Conservation (phyloP, 2,329 filamentous ascomycete species). For the Fusarium camptoceras region DNA sequence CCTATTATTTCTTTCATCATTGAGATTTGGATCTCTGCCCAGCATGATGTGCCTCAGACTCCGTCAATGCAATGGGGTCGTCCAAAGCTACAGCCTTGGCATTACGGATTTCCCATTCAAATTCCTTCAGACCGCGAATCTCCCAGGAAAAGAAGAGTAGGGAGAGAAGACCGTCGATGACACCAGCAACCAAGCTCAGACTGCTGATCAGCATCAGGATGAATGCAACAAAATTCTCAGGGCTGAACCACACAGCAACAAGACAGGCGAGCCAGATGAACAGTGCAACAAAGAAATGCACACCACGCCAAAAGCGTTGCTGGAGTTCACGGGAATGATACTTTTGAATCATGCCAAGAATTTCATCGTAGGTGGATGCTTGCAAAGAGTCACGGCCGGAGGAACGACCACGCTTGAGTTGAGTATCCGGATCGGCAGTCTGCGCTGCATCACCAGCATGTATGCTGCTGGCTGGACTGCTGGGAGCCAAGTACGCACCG, state of each 20-base stretch:
- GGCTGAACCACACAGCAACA: slow-evolving; percentile 87
- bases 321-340: slow-evolving; percentile 78
- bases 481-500: slow-evolving; percentile 43
- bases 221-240: slow-evolving; percentile 80
- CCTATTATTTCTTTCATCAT: slow-evolving; percentile 21
- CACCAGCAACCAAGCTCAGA: slow-evolving; percentile 79
- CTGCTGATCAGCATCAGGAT: slow-evolving; percentile 82
- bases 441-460: slow-evolving; percentile 35
- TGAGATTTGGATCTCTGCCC: slow-evolving; percentile 30
- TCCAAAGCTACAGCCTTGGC: slow-evolving; percentile 62
- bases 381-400: slow-evolving; percentile 34
- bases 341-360: slow-evolving; percentile 74
- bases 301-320: slow-evolving; percentile 77
- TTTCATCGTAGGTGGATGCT: slow-evolving; percentile 55
- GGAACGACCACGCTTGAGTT: slow-evolving; percentile 48
- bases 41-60: slow-evolving; percentile 27
- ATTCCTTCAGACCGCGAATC: slow-evolving; percentile 85
- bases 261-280: slow-evolving; percentile 78
- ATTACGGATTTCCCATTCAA: slow-evolving; percentile 90
- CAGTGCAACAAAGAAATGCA: slow-evolving; percentile 78
- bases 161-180: slow-evolving; percentile 86
- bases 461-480: slow-evolving; percentile 42
- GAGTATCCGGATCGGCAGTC: slow-evolving; percentile 47
- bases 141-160: slow-evolving; percentile 89
- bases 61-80: slow-evolving; percentile 38